Conservation (phyloP, 441 rosid genomes). For the Corymbia calophylla region DNA sequence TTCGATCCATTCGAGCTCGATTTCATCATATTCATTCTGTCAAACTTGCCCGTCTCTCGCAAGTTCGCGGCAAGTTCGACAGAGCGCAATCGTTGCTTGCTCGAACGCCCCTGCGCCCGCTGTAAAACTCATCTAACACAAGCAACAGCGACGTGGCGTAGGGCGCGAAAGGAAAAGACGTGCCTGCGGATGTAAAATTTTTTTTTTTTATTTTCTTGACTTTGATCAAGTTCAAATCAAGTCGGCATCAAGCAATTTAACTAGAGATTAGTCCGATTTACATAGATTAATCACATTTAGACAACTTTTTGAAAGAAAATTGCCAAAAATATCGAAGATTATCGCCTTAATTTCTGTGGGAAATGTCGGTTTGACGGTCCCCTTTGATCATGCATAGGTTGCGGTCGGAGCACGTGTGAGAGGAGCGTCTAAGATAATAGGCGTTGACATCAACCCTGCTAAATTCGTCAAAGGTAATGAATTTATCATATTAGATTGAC, state of each 20-base stretch:
- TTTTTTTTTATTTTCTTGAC: neutral
- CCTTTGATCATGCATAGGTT: conserved; percentile 4
- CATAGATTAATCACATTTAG: no score
- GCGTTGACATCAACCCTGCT: conserved; percentile 25
- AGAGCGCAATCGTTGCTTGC: neutral
- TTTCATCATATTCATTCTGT: neutral
- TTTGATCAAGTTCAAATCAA: neutral
- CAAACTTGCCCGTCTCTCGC: neutral
- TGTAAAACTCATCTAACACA: neutral
- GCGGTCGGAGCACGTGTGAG: conserved; percentile 32
- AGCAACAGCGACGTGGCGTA: neutral
- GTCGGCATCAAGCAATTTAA: neutral
- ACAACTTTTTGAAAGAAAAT: no score
- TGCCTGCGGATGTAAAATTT: neutral
- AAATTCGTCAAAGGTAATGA: conserved; percentile 27
- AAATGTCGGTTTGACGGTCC: neutral
- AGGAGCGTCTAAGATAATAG: conserved; percentile 35
- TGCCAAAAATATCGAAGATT: neutral
- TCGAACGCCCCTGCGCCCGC: neutral
- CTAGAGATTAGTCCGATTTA: neutral
- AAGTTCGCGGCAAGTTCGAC: neutral
- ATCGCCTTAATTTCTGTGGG: neutral
- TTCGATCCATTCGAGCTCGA: neutral
- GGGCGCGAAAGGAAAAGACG: neutral
- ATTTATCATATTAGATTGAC: neutral